Evolutionary conservation across 1,139 yeast genomes (phyloP), one percentile per base, ranked within the genome.

Genomic region (Hanseniaspora sp.): DNA sequence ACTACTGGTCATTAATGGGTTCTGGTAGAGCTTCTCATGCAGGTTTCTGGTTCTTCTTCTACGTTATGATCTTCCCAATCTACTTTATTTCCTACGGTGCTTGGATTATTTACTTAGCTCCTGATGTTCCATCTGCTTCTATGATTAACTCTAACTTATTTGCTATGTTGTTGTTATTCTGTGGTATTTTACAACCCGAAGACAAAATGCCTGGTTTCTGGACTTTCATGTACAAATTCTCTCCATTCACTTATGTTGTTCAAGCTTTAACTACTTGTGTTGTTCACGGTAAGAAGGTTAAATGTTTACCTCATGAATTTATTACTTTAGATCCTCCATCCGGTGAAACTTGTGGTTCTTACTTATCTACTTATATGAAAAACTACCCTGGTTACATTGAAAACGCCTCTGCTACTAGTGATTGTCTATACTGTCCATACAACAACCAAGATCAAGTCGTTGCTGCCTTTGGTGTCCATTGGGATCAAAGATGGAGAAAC

Each of bases 171-270:
- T 65, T 78, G 63, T 68, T 76, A 56, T 79, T 79, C 75, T 77
- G 82, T 69, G 84, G 84, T 71, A 78, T 78, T 46, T 64, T 79
- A 60, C 78, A 75, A 56, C 74, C 78, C 39, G 64, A 62, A 41
- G 63, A 68, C 18, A 69, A 64, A 46, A 71, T 78, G 72, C 80
- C 83, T 28, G 74, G 77, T 8, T 78, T 79, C 69, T 79, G 82
- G 82, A 69, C 70, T 40, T 77, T 77, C 63, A 76, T 79, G 80
- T 78, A 76, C 69, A 69, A 76, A 56, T 69, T 72, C 28, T 74
- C 78, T 31, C 82, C 83, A 17, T 72, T 75, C 60, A 78, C 82
- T 3, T 79, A 78, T 62, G 76, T 78, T 65, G 70, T 78, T 42
- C 73, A 73, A 54, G 69, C 74, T 11, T 64, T 75, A 57, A 69